These are phyloP conservation scores for Mesostigma viride DNA, from an alignment of 139 green algal species.

Conservation along the genomic window DNA sequence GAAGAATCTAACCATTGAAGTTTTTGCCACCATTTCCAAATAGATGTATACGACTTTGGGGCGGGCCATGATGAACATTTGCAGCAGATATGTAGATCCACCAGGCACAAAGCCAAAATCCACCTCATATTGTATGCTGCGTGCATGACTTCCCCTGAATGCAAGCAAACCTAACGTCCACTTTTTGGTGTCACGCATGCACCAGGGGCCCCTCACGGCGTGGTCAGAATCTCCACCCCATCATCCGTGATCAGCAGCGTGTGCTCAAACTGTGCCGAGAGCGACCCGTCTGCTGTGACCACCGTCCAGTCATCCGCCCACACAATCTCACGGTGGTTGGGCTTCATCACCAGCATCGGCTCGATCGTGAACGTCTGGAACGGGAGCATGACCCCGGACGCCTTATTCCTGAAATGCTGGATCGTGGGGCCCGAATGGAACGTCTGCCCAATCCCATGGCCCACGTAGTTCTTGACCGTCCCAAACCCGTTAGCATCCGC, in stretches of 20 bases:
- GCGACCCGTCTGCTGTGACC: conserved; percentile 71
- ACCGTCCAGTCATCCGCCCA: conserved; percentile 94
- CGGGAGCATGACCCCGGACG: conserved; percentile 43
- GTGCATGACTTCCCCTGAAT: no score
- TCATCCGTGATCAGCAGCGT: conserved; percentile 82
- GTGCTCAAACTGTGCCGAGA: conserved; percentile 90
- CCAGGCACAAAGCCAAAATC: no score
- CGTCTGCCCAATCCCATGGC: conserved; percentile 80
- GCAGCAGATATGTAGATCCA: no score
- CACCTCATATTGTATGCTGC: no score
- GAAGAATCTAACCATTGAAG: no score
- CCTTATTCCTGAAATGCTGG: conserved; percentile 50
- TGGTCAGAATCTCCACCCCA: conserved; percentile 82
- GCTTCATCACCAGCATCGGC: no score
- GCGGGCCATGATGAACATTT: no score
- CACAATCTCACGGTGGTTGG: conserved; percentile 7
- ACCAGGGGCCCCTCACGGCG: no score
- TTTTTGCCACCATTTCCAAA: no score
- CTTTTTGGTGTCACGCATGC: no score
- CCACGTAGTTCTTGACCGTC: conserved; percentile 71
- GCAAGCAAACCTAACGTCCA: no score
- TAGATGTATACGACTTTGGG: no score
- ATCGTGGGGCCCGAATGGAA: conserved; percentile 84
- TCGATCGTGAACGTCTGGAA: conserved; percentile 95
- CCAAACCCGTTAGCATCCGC: conserved; percentile 58